Conservation (phyloP, 1,139 yeast species). For the Saccharomyces pastorianus region DNA sequence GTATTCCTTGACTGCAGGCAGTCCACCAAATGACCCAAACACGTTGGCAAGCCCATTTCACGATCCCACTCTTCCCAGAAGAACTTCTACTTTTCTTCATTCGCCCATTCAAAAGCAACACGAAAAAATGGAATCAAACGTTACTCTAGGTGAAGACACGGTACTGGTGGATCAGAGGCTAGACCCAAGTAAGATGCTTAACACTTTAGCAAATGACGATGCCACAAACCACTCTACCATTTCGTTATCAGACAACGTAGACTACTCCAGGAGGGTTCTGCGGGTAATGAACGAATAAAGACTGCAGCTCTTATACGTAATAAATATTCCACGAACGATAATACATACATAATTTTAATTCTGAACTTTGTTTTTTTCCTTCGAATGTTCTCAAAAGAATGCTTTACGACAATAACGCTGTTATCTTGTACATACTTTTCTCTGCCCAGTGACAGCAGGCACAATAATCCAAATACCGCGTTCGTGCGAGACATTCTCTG, state of each 20-base stretch:
- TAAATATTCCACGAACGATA: not conserved
- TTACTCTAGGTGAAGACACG: slow-evolving; percentile 9
- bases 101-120: slow-evolving; percentile 1
- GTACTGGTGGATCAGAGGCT: slow-evolving; percentile 60
- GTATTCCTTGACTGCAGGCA: not conserved
- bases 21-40: slow-evolving; percentile 1
- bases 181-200: slow-evolving; percentile 59
- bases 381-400: not conserved
- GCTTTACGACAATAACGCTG: not conserved
- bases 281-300: slow-evolving; percentile 48
- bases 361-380: not conserved
- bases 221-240: slow-evolving; percentile 39
- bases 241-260: slow-evolving; percentile 66
- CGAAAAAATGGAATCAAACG: slow-evolving; percentile 2
- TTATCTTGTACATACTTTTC: not conserved
- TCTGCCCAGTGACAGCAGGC: not conserved
- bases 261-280: slow-evolving; percentile 62
- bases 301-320: not conserved
- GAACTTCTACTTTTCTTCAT: slow-evolving; percentile 8
- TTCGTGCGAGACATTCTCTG: not conserved
- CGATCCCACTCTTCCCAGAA: slow-evolving; percentile 1
- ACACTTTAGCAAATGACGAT: slow-evolving; percentile 35
- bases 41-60: not conserved
- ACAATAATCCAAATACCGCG: not conserved
- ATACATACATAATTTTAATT: not conserved